Evolutionary conservation across 2,329 filamentous ascomycete species (phyloP).

Genomic region (Fusarium napiforme): DNA sequence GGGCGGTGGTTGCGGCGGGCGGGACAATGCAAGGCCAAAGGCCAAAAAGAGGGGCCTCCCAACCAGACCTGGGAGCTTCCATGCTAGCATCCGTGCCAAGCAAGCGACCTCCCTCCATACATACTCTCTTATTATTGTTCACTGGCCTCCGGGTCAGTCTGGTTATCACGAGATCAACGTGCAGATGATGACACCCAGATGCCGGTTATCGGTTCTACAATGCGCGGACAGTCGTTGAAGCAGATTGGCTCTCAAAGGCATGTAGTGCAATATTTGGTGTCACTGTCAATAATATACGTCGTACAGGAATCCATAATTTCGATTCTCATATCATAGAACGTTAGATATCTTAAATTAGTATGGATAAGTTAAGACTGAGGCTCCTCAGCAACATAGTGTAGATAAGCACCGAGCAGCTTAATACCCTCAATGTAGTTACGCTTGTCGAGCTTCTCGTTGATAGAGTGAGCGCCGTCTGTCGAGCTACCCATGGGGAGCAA

Average conservation of each 20-base stretch:
- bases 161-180: neutral
- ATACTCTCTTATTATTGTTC: neutral
- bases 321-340: slow-evolving; percentile 23
- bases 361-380: slow-evolving; percentile 57
- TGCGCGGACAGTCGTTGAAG: neutral
- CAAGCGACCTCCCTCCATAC: neutral
- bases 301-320: neutral
- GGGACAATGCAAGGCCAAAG: neutral
- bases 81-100: neutral
- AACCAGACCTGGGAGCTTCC: neutral
- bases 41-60: slow-evolving; percentile 25
- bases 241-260: neutral
- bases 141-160: neutral
- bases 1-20: slow-evolving; percentile 16
- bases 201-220: neutral
- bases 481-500: slow-evolving; percentile 97
- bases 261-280: neutral
- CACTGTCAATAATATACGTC: neutral
- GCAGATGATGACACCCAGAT: neutral
- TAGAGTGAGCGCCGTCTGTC: slow-evolving; percentile 95
- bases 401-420: slow-evolving; percentile 92
- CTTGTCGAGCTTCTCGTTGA: slow-evolving; percentile 98
- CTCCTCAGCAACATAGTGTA: slow-evolving; percentile 96
- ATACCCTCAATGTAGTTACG: slow-evolving; percentile 98
- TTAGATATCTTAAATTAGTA: slow-evolving; percentile 8